phyloP scores from a whole-genome alignment of 345 rosid genomes.

The Excoecaria agallocha region DNA sequence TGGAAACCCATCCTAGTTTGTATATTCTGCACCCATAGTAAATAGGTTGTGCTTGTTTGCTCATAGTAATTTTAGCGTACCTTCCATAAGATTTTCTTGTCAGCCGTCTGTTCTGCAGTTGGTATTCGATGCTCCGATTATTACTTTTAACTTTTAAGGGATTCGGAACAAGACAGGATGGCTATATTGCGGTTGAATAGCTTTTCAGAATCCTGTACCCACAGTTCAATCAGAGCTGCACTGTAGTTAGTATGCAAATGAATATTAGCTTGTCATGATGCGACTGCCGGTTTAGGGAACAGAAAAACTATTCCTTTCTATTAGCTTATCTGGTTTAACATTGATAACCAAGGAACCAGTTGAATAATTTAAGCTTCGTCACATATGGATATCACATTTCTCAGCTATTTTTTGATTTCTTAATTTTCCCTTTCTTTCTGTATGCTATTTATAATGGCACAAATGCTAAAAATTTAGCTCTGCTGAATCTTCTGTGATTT shows the following conservation, averaged over 20 bases:
- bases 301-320: not conserved
- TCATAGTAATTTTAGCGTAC: not conserved
- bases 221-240: not conserved
- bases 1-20: constrained; percentile 13
- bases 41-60: constrained; percentile 10
- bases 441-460: not conserved
- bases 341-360: not conserved
- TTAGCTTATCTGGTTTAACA: not conserved
- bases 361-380: not conserved
- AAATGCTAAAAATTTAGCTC: not conserved
- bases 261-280: not conserved
- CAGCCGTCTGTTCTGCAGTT: not conserved
- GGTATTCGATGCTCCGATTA: not conserved
- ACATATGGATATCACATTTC: not conserved
- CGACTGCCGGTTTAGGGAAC: not conserved
- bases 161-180: not conserved
- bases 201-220: not conserved
- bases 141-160: not conserved
- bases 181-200: not conserved
- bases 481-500: not conserved
- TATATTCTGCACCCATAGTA: constrained; percentile 22
- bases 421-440: not conserved
- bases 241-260: not conserved
- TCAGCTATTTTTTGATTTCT: not conserved
- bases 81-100: not conserved